Conservation (phyloP, 495 filamentous ascomycete species). For the Aspergillus olivimuriae region DNA sequence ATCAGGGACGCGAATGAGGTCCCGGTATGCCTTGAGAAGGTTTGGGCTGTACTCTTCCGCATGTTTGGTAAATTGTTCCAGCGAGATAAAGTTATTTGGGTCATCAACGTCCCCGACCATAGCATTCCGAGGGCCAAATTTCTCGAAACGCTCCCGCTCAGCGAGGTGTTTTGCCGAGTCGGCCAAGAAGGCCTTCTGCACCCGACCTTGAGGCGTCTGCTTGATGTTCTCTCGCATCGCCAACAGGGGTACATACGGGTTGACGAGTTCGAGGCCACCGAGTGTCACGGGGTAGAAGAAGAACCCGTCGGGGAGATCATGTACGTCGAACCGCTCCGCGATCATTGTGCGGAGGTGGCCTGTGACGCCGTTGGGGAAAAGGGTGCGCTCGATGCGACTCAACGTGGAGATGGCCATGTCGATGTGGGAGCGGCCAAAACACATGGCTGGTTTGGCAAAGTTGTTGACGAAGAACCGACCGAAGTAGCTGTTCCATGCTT, state of each 20-base stretch:
- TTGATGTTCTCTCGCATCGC: slow-evolving; percentile 48
- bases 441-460: slow-evolving; percentile 59
- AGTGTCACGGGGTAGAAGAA: slow-evolving; percentile 58
- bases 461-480: slow-evolving; percentile 58
- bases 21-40: slow-evolving; percentile 27
- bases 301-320: slow-evolving; percentile 59
- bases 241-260: slow-evolving; percentile 49
- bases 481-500: slow-evolving; percentile 62
- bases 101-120: slow-evolving; percentile 38
- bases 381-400: slow-evolving; percentile 49
- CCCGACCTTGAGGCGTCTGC: slow-evolving; percentile 32
- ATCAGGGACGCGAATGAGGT: slow-evolving; percentile 33
- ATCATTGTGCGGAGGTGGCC: slow-evolving; percentile 52
- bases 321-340: slow-evolving; percentile 45
- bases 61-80: slow-evolving; percentile 47
- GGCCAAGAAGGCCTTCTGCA: slow-evolving; percentile 39
- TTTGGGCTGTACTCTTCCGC: slow-evolving; percentile 39
- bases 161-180: slow-evolving; percentile 42
- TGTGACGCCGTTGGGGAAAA: slow-evolving; percentile 53
- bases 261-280: slow-evolving; percentile 51
- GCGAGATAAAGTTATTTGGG: no score
- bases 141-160: slow-evolving; percentile 40
- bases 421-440: slow-evolving; percentile 57
- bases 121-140: slow-evolving; percentile 12
- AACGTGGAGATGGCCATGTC: slow-evolving; percentile 57